phyloP scores from a whole-genome alignment of 78 protist species.

The Cavenderia fasciculata region DNA sequence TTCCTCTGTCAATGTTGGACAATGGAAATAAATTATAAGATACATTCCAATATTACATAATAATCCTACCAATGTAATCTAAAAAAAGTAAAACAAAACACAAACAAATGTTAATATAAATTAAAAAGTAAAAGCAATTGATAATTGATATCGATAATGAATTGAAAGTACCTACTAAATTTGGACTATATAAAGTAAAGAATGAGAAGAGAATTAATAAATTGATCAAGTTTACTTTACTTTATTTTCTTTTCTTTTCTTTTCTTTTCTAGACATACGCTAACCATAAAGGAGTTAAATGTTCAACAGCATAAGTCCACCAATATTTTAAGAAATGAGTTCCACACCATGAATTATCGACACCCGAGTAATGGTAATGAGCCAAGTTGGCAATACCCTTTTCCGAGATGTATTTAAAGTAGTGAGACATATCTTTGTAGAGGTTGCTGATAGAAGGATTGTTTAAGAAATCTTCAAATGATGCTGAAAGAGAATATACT shows the following conservation, averaged over 20 bases:
- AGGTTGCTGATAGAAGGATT: too few species aligned
- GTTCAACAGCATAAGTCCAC: slow-evolving; percentile 70
- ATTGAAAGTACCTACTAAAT: background rate
- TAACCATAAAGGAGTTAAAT: slow-evolving; percentile 57
- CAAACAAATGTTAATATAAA: background rate
- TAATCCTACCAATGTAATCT: slow-evolving; percentile 68
- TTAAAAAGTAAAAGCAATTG: background rate
- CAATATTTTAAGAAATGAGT: slow-evolving; percentile 62
- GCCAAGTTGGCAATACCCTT: slow-evolving; percentile 71
- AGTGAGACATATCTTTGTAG: slow-evolving; percentile 35
- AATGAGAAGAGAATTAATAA: background rate
- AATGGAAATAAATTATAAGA: slow-evolving; percentile 40
- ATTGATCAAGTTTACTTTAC: background rate
- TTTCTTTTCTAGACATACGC: slow-evolving; percentile 26
- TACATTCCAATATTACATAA: slow-evolving; percentile 74
- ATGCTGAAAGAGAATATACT: too few species aligned
- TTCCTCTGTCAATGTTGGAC: slow-evolving; percentile 30
- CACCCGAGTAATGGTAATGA: slow-evolving; percentile 70
- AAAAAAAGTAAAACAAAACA: background rate
- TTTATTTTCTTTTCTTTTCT: background rate
- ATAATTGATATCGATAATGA: background rate
- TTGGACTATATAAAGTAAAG: background rate
- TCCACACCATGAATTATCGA: slow-evolving; percentile 74
- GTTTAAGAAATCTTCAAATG: too few species aligned
- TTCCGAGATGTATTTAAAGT: slow-evolving; percentile 56